Evolutionary conservation across 1,284 basidiomycete species (phyloP), one percentile per base, ranked within the genome.

Genomic region (Neolentinus lepideus): DNA sequence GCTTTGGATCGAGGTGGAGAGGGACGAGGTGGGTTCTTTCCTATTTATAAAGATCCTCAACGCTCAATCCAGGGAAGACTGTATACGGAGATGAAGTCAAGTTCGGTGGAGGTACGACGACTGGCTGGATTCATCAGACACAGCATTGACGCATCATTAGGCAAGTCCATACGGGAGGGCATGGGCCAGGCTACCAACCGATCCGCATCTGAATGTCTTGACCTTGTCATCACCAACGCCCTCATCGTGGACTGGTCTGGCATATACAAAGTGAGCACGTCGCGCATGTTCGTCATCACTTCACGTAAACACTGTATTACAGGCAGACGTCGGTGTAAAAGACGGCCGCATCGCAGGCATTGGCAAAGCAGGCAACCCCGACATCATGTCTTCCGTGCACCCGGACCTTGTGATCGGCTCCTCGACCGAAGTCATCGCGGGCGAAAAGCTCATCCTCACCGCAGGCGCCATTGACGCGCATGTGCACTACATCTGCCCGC

Each of bases 291-390:
- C 31, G 26, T 51, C n/a, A 8, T 46, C 27, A n/a, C 11, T 12
- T 46, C 24, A 36, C 22, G 24, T 35, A 12, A 51, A 31, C 38
- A 64, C 48, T 12, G 36, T 2, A 21, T 53, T 62, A 29, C 60
- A 94, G 90, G 96, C 96, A n/a, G 97, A 99, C 67, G 92, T 99
- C 54, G 97, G 97, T 38, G 80, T 99, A 59, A 94, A 90, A 71
- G 69, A 84, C 58, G 96, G 96, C 0, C 65, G 75, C 54, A 98
- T 99, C 60, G 79, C 77, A 10, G 95, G 89, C 0, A 90, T 99
- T 55, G 97, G 97, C 31, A 99, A 99, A 70, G 92, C 94, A 3
- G 97, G 97, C 1, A 99, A 99, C 70, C 95, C 94, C 1, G 94
- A 98, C 66, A 79, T 91, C 48, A 98, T 98, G 92, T 83, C 85